Base-by-base conservation (phyloP, 75 land plant species). In the Ceratopteris richardii region DNA sequence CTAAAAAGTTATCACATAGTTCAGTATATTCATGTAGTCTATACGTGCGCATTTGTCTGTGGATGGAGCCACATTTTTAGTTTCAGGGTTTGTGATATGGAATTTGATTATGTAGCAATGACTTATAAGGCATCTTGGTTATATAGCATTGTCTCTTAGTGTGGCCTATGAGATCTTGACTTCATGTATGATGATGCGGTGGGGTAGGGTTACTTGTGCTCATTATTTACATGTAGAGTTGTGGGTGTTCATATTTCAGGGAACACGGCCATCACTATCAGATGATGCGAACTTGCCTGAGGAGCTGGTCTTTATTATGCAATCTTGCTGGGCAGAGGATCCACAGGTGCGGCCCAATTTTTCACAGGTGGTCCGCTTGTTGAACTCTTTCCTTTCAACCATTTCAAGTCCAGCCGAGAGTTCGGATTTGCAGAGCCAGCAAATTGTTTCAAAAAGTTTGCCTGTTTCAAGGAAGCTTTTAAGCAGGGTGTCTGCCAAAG, bases 311-410 rank as follows among this genome's bases (percentile, higher is more conserved):
- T 82, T 82, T 40, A 82, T 88, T 29, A 39, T 91, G 50, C 89
- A 82, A 54, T 84, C 94, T 41, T 88, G 97, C 67, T 91, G 97
- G 97, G 89, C 84, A 22, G 97, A 91, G 68, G 97, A 88, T 58
- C 89, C 97, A 24, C 82, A 82, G 43, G 56, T 72, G 51, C 66
- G 97, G 25, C 97, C 97, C 13, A 73, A 76, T 68, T 91, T 91
- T 62, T 79, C 62, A 36, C 89, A 88, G 72, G 83, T 91, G 19
- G 74, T 84, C 11, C 70, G 97, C 47, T 75, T 91, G 94, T 76
- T 91, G 47, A 80, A 77, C 52, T 69, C 80, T 3, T 88, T 88
- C 62, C 80, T 80, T 18, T 77, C 61, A 61, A 68, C 82, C 1
- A 77, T 88, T 31, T 59, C 80, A 11, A 70, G 64, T 10, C 75